Base-by-base conservation (phyloP, 2,329 filamentous ascomycete genomes). In the Cladosporium oxysporum region DNA sequence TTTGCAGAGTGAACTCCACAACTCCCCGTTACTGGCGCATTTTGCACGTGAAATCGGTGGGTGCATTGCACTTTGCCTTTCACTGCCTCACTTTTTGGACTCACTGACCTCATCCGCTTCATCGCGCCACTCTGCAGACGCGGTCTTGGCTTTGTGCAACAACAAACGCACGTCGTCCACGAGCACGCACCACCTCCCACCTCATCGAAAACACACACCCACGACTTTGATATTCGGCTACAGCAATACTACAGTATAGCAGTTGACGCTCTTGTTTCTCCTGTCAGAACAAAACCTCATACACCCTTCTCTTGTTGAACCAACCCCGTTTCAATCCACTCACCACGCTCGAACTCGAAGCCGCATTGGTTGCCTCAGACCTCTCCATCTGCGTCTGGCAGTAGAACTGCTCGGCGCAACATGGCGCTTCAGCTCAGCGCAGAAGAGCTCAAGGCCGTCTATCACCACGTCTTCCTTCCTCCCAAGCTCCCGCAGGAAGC, bases 401-500 rank as follows among this genome's bases (percentile, higher is more conserved):
- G 28, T n/a, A 61, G 1, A 2, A 21, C 23, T 23, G n/a, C 11
- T 7, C 28, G 29, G 10, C 58, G 11, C 31, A 16, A 29, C 12
- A 65, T 65, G 57, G 49, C 29, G 44, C 5, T 5, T 4, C 8
- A 33, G 3, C 29, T 57, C 0, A 11, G 5, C 11, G 21, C 37
- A 35, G 55, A 47, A 11, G 60, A 66, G 37, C 21, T 68, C 12
- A 33, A 64, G 31, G 58, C 62, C 29, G 14, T 71, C 37, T 66
- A 79, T 66, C 75, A 83, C 62, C 81, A 83, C 66, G 68, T 83
- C 23, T 79, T 81, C 16, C 69, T 83, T 0, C 81, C 81, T n/a
- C 76, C 78, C 8, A 69, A 77, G 41, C 66, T 83, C 2, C 81
- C 81, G 0, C 74, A 75, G 6, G 58, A 66, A 10, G 72, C 76